Percentiles rank a stretch among this genome's conserved stretches.
phyloP scores from a whole-genome alignment of 805 yeast genomes.

The Wickerhamomyces subpelliculosus region DNA sequence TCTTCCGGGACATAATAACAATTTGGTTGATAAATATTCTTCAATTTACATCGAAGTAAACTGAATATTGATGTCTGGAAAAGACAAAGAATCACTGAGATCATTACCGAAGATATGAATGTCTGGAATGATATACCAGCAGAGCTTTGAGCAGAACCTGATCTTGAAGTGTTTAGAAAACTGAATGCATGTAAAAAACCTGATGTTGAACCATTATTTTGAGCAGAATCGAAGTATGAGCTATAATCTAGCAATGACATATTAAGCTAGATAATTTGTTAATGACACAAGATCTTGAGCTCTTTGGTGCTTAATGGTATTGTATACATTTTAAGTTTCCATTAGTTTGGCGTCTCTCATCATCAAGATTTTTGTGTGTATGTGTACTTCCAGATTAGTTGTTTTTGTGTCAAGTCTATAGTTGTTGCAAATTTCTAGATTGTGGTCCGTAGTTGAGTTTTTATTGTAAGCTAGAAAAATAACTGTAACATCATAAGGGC shows the following conservation, averaged over 20 bases:
- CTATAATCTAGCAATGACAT: conserved; percentile 1
- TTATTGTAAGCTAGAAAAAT: no score
- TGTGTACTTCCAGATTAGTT: no score
- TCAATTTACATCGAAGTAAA: conserved; percentile 27
- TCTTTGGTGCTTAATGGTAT: no score
- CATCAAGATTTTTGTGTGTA: no score
- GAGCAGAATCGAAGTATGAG: not conserved
- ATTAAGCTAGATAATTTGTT: not conserved
- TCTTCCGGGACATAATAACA: conserved; percentile 32
- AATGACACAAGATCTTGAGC: no score
- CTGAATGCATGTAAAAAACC: conserved; percentile 19
- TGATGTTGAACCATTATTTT: conserved; percentile 1
- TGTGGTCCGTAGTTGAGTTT: no score
- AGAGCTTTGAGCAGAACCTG: conserved; percentile 51
- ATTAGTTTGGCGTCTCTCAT: no score
- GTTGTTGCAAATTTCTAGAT: no score
- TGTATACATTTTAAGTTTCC: no score
- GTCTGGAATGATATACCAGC: conserved; percentile 53
- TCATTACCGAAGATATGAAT: conserved; percentile 46
- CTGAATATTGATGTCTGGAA: conserved; percentile 42
- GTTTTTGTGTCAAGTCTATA: no score
- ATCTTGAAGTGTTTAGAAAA: conserved; percentile 46
- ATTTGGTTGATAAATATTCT: conserved; percentile 49
- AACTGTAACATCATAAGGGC: no score
- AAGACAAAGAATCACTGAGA: conserved; percentile 46